These are phyloP conservation scores for Fibroporia radiculosa DNA, from an alignment of 768 basidiomycete species.

Conservation along the genomic window DNA sequence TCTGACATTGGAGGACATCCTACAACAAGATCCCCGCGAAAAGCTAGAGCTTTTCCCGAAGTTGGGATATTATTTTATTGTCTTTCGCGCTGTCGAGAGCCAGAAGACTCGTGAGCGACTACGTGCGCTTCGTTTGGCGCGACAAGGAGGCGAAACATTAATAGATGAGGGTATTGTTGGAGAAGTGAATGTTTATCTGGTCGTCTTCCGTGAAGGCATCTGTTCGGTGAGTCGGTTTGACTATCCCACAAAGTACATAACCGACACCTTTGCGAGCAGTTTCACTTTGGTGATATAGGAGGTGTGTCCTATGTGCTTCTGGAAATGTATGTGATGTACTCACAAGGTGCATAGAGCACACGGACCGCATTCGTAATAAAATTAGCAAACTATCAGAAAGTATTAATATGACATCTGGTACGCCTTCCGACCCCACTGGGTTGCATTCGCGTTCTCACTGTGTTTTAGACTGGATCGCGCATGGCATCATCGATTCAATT, in stretches of 20 bases:
- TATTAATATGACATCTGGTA: conserved; percentile 67
- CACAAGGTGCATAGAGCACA: conserved; percentile 48
- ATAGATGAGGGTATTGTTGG: conserved; percentile 43
- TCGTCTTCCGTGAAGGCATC: conserved; percentile 85
- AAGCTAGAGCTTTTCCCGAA: conserved; percentile 83
- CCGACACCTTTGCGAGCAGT: conserved; percentile 38
- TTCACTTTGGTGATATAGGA: conserved; percentile 85
- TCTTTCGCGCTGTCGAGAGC: conserved; percentile 75
- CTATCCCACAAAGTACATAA: neutral
- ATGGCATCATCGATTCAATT: conserved; percentile 86
- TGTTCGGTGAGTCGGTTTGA: conserved; percentile 45
- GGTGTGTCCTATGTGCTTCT: conserved; percentile 24
- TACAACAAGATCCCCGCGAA: conserved; percentile 87
- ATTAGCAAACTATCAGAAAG: conserved; percentile 56
- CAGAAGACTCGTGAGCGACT: conserved; percentile 34
- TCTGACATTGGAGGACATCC: conserved; percentile 85
- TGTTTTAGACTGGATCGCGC: conserved; percentile 82
- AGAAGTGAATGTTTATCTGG: conserved; percentile 81
- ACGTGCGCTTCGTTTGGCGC: conserved; percentile 18
- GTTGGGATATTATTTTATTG: conserved; percentile 89
- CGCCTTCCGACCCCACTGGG: conserved; percentile 12
- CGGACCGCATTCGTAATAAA: conserved; percentile 64
- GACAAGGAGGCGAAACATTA: conserved; percentile 11
- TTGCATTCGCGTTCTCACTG: neutral
- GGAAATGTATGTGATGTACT: neutral